Base-by-base conservation (phyloP, 129 eudicot genomes). In the Pseudognaphalium luteoalbum region DNA sequence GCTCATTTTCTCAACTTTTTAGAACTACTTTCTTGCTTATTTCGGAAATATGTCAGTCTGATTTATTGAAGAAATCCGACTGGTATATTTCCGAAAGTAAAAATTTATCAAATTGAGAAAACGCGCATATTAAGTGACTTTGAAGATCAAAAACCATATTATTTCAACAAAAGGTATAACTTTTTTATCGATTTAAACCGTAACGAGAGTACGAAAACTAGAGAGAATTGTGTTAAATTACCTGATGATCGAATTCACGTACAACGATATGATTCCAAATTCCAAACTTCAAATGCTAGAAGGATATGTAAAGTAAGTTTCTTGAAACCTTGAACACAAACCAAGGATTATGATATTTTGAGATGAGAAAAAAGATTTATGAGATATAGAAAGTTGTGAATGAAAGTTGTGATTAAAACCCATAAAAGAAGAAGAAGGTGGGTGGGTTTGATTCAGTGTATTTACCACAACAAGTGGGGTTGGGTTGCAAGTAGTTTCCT, bases 401-500 rank as follows among this genome's bases (percentile, higher is more conserved):
- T 12, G 54, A 47, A 47, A 47, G 17, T 47, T 12, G 54, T 12
- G 70, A 71, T 70, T 17, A 50, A 72, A 54, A 52, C 52, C 68
- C 78, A 80, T 78, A 21, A 74, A 37, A 35, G 25, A 33, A 50
- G 66, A 58, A 30, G 64, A 28, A 50, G 37, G 3, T 29, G 11
- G 16, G 41, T 4, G 72, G 17, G 66, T 25, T 30, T 62, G 83
- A 25, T 80, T 73, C 83, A 73, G 79, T 80, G 83, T 73, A 80
- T 80, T 54, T 80, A 30, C 32, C 9, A 54, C 29, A 57, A 54
- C 83, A 80, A 80, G 83, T 80, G 77, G 79, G 72, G 12, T 64
- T 25, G 70, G 70, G 25, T 33, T 73, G 83, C 79, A 80, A 80
- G 79, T 80, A 73, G 83, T 66, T 4, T 64, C 78, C 72, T 33